phyloP scores from a whole-genome alignment of 2,329 filamentous ascomycete genomes.

The Emmonsia crescens region DNA sequence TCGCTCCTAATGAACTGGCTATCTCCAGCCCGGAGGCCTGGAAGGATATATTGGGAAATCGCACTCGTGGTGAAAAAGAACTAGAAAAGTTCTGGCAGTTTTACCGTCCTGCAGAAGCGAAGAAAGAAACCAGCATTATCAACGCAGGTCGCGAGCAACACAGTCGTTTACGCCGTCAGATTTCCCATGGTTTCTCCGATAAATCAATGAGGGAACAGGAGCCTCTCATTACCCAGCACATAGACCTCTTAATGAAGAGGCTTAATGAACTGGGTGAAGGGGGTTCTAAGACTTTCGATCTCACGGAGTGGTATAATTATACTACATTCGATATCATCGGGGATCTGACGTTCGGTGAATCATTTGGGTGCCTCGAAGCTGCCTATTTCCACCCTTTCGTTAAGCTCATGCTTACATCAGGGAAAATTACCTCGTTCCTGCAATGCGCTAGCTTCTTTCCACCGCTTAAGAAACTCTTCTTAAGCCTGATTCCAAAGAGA shows the following conservation, averaged over 20 bases:
- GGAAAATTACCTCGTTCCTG: slow-evolving; percentile 4
- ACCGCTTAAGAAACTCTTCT: slow-evolving; percentile 8
- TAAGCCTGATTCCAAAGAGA: slow-evolving; percentile 11
- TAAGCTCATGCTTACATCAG: slow-evolving; percentile 14
- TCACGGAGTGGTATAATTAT: slow-evolving; percentile 24
- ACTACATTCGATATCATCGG: slow-evolving; percentile 25
- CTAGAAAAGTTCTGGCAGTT: slow-evolving; percentile 17
- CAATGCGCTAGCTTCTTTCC: slow-evolving; percentile 5
- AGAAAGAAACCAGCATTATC: slow-evolving; percentile 5
- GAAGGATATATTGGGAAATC: slow-evolving; percentile 22
- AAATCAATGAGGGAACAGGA: slow-evolving; percentile 30
- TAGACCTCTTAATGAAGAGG: slow-evolving; percentile 23
- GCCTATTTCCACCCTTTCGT: slow-evolving; percentile 20
- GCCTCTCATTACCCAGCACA: slow-evolving; percentile 21
- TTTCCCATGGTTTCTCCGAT: slow-evolving; percentile 33
- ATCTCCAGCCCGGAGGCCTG: slow-evolving; percentile 18
- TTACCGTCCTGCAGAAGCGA: slow-evolving; percentile 7
- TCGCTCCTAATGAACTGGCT: slow-evolving; percentile 20
- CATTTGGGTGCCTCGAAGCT: slow-evolving; percentile 21
- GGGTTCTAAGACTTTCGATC: slow-evolving; percentile 13
- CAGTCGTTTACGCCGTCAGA: slow-evolving; percentile 17
- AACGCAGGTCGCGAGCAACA: slow-evolving; percentile 17
- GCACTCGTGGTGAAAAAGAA: slow-evolving; percentile 8
- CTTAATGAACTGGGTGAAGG: slow-evolving; percentile 14
- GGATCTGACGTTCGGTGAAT: slow-evolving; percentile 23